These are phyloP conservation scores for Chionographis japonica DNA, from an alignment of 106 monocot species.

Conservation along the genomic window DNA sequence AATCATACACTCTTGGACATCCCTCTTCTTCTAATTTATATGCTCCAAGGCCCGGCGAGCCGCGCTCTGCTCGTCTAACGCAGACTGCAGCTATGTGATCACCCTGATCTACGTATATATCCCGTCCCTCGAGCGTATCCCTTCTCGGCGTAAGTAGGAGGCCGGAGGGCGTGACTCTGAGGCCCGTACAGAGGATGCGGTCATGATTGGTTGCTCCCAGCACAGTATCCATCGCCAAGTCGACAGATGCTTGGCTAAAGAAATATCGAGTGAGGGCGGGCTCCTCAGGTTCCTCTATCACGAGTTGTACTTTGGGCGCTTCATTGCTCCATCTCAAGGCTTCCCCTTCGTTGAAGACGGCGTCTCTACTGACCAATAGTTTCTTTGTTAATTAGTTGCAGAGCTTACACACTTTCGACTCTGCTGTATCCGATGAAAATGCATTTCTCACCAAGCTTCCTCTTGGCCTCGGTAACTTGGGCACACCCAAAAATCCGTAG, in stretches of 20 bases:
- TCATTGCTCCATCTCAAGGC: not conserved
- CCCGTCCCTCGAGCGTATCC: not conserved
- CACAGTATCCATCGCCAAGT: no score
- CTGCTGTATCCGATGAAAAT: not conserved
- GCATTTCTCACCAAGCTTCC: slow-evolving; percentile 4
- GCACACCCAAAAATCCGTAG: not conserved
- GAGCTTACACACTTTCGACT: not conserved
- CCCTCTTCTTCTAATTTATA: no score
- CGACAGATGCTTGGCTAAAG: no score
- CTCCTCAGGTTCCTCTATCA: not conserved
- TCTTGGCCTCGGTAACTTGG: not conserved
- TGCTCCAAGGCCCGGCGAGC: no score
- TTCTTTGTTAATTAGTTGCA: slow-evolving; percentile 4
- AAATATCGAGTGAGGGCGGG: not conserved
- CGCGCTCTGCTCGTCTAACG: no score
- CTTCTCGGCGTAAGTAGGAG: no score
- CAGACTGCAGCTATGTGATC: not conserved
- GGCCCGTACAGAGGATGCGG: not conserved
- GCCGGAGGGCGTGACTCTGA: no score
- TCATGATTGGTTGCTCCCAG: no score
- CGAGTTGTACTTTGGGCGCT: not conserved
- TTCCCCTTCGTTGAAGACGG: not conserved
- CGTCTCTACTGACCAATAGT: not conserved
- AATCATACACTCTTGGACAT: no score
- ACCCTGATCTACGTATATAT: not conserved